These are phyloP conservation scores for Debaryomyces robertsiae DNA, from an alignment of 1,139 yeast genomes.

Conservation along the genomic window DNA sequence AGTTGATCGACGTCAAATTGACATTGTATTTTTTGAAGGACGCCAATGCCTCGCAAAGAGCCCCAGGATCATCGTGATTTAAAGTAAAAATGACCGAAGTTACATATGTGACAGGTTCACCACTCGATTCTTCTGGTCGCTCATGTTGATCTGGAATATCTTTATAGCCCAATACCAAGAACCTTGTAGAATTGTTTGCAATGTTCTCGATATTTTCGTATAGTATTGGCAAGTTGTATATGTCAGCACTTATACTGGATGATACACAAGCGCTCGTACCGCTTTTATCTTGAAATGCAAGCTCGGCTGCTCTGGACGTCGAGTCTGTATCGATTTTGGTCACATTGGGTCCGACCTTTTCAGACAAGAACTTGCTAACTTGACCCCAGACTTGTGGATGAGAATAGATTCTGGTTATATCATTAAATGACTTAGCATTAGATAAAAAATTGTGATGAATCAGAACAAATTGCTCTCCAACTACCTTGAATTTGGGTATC, in stretches of 20 bases:
- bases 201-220: slow-evolving; percentile 66
- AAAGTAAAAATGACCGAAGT: slow-evolving; percentile 69
- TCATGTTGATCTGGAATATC: slow-evolving; percentile 16
- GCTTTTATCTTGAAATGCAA: slow-evolving; percentile 46
- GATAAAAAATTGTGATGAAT: slow-evolving; percentile 79
- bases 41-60: slow-evolving; percentile 66
- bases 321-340: slow-evolving; percentile 67
- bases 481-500: slow-evolving; percentile 47
- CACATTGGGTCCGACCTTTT: slow-evolving; percentile 34
- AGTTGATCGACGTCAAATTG: slow-evolving; percentile 70
- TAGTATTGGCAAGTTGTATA: slow-evolving; percentile 62
- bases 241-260: slow-evolving; percentile 61
- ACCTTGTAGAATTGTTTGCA: slow-evolving; percentile 79
- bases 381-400: slow-evolving; percentile 99
- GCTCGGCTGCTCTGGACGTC: slow-evolving; percentile 82
- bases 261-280: slow-evolving; percentile 50
- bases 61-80: slow-evolving; percentile 71
- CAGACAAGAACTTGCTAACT: slow-evolving; percentile 55
- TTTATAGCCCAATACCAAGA: slow-evolving; percentile 59
- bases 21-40: slow-evolving; percentile 59
- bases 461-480: slow-evolving; percentile 80
- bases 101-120: slow-evolving; percentile 23
- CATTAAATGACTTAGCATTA: slow-evolving; percentile 42
- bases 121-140: slow-evolving; percentile 11
- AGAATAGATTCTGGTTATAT: slow-evolving; percentile 66